Evolutionary conservation across 2,329 filamentous ascomycete genomes (phyloP).

Genomic region (Alternaria triticina): DNA sequence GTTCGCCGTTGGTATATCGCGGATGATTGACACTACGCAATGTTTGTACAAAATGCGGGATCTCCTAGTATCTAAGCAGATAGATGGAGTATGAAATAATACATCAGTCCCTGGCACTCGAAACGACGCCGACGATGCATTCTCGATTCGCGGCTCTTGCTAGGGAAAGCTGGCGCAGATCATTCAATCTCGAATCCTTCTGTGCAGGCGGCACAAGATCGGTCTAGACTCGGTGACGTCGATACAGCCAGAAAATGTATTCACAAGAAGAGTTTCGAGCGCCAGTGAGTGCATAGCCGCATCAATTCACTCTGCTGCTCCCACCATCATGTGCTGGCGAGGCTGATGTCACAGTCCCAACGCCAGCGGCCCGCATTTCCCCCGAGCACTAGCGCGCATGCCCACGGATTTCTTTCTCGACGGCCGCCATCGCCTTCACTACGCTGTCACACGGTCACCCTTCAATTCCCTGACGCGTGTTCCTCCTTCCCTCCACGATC

Average conservation of each 20-base stretch:
- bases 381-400: constrained; percentile 28
- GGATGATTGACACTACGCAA: not conserved
- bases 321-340: not conserved
- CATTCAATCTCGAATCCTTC: constrained; percentile 1
- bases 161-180: constrained; percentile 9
- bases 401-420: constrained; percentile 29
- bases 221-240: not conserved
- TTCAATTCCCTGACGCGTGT: constrained; percentile 30
- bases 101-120: not conserved
- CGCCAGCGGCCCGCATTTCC: constrained; percentile 28
- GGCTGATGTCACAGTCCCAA: constrained; percentile 15
- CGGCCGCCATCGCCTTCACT: constrained; percentile 12
- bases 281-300: not conserved
- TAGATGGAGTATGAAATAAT: not conserved
- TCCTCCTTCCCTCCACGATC: constrained; percentile 18
- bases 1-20: too few relatives aligned
- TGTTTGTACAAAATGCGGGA: not conserved
- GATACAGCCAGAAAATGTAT: not conserved
- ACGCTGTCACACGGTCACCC: constrained; percentile 29
- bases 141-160: not conserved
- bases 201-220: not conserved
- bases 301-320: not conserved
- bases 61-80: too few relatives aligned
- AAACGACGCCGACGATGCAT: not conserved
- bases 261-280: not conserved